Base-by-base conservation (phyloP, 306 rosid species). In the Arachis hypogaea region DNA sequence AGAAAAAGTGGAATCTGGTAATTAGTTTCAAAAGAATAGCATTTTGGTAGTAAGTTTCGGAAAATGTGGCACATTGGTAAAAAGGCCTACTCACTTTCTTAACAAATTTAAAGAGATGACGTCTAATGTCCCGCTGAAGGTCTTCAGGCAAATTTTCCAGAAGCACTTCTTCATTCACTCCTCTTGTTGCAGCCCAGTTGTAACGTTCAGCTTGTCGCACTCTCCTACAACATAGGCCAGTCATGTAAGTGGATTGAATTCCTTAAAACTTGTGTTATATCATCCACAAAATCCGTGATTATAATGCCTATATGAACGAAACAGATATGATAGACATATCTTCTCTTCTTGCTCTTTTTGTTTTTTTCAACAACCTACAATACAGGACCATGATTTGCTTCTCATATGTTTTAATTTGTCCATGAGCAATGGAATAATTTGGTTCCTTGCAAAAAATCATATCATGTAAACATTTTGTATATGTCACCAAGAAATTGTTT, bases 161-260 rank as follows among this genome's bases (percentile, higher is more conserved):
- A 66, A 88, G 93, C 30, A 60, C 49, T 84, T 90, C 96, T 80
- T 92, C 98, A 84, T 92, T 90, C 76, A 90, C 98, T 3, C 98
- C 98, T 74, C 98, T 86, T 54, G 98, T 90, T 12, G 98, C 96
- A 47, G 92, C 96, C 98, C 96, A 92, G 29, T 65, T 85, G 61
- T 82, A 92, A 57, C 94, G 84, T 80, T 92, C 98, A 6, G 94
- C 96, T 59, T 79, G 82, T 56, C 85, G 80, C 45, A 92, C 96
- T 81, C 72, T 84, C 96, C 98, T 92, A 11, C 69, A 62, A 52
- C 67, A 82, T 68, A 46, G 42, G n/a, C 72, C 72, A 76, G 76
- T 30, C 56, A 71, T 46, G 62, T 59, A 43, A 51, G 49, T 9
- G 12, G 6, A 33, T n/a, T 10, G 30, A 9, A 69, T 88, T 43